phyloP scores from a whole-genome alignment of 768 basidiomycete genomes.

The Rhodotorula taiwanensis region DNA sequence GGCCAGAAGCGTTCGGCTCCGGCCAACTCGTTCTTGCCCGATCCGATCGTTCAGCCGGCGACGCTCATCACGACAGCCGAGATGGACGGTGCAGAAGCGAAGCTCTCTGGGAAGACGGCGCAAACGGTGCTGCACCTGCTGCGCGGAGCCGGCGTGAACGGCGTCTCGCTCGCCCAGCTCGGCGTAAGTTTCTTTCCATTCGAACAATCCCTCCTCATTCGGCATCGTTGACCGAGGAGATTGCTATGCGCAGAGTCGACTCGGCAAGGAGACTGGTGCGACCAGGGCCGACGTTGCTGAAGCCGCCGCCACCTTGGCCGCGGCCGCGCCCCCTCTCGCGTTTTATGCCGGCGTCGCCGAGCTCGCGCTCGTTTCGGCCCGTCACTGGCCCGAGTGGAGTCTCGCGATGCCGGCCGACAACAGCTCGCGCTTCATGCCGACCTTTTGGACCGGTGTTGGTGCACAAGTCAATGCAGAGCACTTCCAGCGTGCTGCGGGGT shows the following conservation, averaged over 20 bases:
- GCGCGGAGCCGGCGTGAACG: background rate
- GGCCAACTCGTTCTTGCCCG: background rate
- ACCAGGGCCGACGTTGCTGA: background rate
- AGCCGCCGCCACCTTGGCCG: background rate
- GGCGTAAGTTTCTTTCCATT: background rate
- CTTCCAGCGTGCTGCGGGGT: slow-evolving; percentile 9
- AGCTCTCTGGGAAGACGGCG: too few species aligned
- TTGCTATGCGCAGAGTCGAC: too few species aligned
- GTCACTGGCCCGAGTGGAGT: background rate
- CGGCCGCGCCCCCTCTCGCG: background rate
- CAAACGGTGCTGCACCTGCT: background rate
- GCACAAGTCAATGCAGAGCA: slow-evolving; percentile 6
- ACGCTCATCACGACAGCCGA: too few species aligned
- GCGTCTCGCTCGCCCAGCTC: background rate
- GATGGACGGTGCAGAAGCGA: too few species aligned
- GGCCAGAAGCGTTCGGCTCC: background rate
- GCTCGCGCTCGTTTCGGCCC: slow-evolving; percentile 12
- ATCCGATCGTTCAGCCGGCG: background rate
- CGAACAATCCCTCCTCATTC: background rate
- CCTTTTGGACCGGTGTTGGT: slow-evolving; percentile 8
- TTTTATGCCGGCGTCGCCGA: slow-evolving; percentile 7
- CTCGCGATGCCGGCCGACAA: background rate
- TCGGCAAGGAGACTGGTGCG: background rate
- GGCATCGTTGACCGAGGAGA: too few species aligned
- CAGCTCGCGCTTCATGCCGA: background rate